A percentile compares a stretch with the other conserved stretches of the same genome.
phyloP scores from a whole-genome alignment of 2,329 filamentous ascomycete genomes.

The Paraconiothyrium sp. region DNA sequence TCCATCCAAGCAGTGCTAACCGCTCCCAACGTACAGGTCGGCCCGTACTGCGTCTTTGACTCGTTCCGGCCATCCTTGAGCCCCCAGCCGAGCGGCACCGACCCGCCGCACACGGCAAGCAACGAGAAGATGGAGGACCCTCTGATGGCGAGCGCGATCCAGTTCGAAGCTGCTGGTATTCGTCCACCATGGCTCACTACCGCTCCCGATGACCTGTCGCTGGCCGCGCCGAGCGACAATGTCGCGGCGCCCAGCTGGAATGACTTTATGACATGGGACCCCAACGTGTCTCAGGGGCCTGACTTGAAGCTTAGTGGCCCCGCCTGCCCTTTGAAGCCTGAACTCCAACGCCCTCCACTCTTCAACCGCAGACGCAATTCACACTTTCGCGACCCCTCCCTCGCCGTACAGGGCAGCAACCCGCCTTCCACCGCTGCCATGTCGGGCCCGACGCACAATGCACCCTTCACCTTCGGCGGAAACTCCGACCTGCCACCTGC shows the following conservation, averaged over 20 bases:
- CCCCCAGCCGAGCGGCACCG: constrained; percentile 24
- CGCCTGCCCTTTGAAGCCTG: constrained; percentile 37
- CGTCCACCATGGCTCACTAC: constrained; percentile 48
- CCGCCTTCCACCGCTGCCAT: constrained; percentile 37
- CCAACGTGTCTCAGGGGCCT: constrained; percentile 45
- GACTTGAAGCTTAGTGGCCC: constrained; percentile 40
- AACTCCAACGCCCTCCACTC: constrained; percentile 38
- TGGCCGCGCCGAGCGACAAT: constrained; percentile 42
- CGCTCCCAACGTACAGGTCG: constrained; percentile 38
- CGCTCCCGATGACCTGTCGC: constrained; percentile 43
- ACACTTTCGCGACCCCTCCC: constrained; percentile 26
- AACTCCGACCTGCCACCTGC: constrained; percentile 41
- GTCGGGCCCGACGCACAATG: constrained; percentile 28
- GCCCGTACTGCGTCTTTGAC: constrained; percentile 52
- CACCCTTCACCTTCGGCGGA: constrained; percentile 47
- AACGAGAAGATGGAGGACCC: constrained; percentile 45
- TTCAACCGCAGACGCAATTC: constrained; percentile 40
- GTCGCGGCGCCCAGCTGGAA: constrained; percentile 54
- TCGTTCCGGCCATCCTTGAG: constrained; percentile 41
- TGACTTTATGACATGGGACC: constrained; percentile 60
- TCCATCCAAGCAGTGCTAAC: constrained; percentile 36
- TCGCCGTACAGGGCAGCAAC: constrained; percentile 29
- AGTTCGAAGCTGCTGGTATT: constrained; percentile 37
- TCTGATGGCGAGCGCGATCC: constrained; percentile 46
- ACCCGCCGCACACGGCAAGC: constrained; percentile 16